phyloP scores from a whole-genome alignment of 2,329 filamentous ascomycete genomes.

The Aureobasidium sp. region DNA sequence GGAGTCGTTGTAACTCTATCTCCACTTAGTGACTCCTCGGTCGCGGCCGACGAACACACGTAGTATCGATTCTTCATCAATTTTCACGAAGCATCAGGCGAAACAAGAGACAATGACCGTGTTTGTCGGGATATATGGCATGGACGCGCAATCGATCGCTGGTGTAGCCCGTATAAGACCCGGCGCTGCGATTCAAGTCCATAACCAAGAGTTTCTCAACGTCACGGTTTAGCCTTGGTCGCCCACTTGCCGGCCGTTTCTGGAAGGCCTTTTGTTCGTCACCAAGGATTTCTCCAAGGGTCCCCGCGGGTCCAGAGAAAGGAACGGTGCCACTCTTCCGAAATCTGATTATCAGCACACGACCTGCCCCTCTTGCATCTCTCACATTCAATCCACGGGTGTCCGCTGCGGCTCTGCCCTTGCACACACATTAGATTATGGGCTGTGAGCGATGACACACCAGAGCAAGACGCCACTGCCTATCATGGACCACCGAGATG shows the following conservation, averaged over 20 bases:
- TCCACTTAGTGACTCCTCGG: constrained; percentile 1
- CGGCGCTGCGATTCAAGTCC: not conserved
- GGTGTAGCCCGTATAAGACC: not conserved
- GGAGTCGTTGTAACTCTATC: constrained; percentile 10
- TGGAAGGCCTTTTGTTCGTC: not conserved
- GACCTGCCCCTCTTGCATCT: not conserved
- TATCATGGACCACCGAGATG: constrained; percentile 2
- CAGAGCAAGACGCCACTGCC: not conserved
- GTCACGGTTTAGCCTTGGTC: not conserved
- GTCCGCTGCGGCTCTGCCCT: not conserved
- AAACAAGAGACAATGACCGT: not conserved
- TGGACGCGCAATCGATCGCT: not conserved
- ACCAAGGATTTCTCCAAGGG: not conserved
- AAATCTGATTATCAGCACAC: not conserved
- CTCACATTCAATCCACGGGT: not conserved
- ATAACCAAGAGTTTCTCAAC: not conserved
- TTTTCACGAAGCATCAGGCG: not conserved
- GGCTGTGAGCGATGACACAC: not conserved
- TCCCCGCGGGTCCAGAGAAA: constrained; percentile 1
- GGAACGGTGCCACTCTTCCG: constrained; percentile 6
- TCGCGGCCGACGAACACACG: not conserved
- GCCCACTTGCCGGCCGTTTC: not conserved
- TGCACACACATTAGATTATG: not conserved
- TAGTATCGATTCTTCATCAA: not conserved
- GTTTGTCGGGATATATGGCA: not conserved